Base-by-base conservation (phyloP, 2,329 filamentous ascomycete genomes). In the Venturia effusa region DNA sequence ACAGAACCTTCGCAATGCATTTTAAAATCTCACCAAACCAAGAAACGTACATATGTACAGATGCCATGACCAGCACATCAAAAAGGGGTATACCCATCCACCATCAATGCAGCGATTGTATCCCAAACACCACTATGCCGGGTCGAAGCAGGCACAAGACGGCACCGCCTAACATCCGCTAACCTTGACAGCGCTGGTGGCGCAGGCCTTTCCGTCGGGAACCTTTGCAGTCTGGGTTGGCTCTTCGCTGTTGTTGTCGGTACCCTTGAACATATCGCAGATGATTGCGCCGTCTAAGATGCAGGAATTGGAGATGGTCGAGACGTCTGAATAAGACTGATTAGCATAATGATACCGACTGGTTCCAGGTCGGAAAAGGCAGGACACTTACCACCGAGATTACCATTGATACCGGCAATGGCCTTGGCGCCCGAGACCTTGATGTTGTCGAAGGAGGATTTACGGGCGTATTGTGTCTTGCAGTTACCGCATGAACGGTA, bases 401-500 rank as follows among this genome's bases (percentile, higher is more conserved):
- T 73, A 3, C 70, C 70, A 62, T 73, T 72, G 24, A 73, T 66
- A 17, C 71, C 71, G 48, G 69, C 66, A 22, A 70, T 57, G 48
- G 32, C 22, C 60, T 45, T 40, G 30, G 13, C 48, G 13, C 19
- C 45, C 10, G 22, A 19, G 37, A 40, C 30, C 6, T 32, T 37
- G 22, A 61, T 19, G 51, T 61, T 64, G 30, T 65, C 57, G 40
- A 65, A 48, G 19, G 8, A 24, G 40, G 41, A 30, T 27, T 59
- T 19, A 11, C 61, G 41, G 41, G 65, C 41, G 6, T 30, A 32
- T 22, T 32, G 40, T 6, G 64, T 61, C 37, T 65, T 59, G 54
- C 64, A 65, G 66, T 75, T 72, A 10, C 72, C 72, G 59, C 71
- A 72, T 64, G 67, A 68, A 22, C 72, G 66, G 68, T 72, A 71